Conservation (phyloP, 257 asterid species). For the Nicotiana sylvestris region DNA sequence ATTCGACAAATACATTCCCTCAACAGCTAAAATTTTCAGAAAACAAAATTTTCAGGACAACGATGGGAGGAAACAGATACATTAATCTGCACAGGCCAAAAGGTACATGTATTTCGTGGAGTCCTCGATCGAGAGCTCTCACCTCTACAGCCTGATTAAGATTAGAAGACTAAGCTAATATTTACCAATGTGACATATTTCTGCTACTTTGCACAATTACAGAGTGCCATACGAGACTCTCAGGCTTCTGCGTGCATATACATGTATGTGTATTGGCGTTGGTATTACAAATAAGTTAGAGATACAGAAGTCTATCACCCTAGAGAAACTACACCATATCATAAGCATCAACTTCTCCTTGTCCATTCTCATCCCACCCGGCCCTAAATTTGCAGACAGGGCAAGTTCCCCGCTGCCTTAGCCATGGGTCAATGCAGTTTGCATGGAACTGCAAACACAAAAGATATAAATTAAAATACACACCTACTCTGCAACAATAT, state of each 20-base stretch:
- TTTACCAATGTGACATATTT: slow-evolving; percentile 4
- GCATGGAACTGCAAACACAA: slow-evolving; percentile 72
- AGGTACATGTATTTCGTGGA: background rate
- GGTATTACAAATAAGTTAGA: background rate
- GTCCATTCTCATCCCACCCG: slow-evolving; percentile 59
- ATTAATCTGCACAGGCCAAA: background rate
- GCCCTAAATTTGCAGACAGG: slow-evolving; percentile 94
- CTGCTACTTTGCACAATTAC: background rate
- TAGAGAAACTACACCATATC: slow-evolving; percentile 45
- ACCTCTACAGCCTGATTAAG: background rate
- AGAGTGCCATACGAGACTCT: background rate
- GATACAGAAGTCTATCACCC: background rate
- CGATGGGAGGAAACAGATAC: background rate
- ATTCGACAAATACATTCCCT: background rate
- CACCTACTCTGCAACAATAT: background rate
- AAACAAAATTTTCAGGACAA: background rate
- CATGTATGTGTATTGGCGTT: background rate
- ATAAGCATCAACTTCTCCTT: slow-evolving; percentile 48
- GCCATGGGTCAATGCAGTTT: slow-evolving; percentile 97
- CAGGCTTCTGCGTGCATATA: background rate
- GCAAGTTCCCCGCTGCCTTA: slow-evolving; percentile 95
- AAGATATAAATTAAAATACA: background rate
- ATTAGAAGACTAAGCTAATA: background rate
- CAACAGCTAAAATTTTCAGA: background rate
- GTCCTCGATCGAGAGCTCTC: background rate